Percentiles rank a stretch among this genome's conserved stretches.
These are phyloP conservation scores for Aegilops sharonensis DNA, from an alignment of 176 grass and related monocot species.

Conservation along the genomic window DNA sequence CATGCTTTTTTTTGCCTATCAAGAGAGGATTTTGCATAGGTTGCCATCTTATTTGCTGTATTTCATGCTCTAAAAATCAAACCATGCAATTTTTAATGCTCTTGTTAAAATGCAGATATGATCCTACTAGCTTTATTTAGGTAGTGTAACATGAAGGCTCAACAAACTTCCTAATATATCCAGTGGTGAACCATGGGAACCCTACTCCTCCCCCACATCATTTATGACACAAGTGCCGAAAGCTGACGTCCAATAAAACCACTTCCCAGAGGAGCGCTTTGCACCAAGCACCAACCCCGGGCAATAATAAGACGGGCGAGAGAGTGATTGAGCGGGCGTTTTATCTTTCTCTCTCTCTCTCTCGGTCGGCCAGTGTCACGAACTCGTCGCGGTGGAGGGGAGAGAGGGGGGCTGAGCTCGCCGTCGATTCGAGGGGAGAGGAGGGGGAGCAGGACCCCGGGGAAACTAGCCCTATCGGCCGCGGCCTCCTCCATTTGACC, in stretches of 20 bases:
- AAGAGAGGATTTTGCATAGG: not conserved
- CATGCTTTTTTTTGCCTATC: not conserved
- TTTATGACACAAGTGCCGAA: conserved; percentile 30
- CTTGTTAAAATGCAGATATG: not conserved
- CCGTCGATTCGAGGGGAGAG: conserved; percentile 14
- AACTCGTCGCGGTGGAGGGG: conserved; percentile 14
- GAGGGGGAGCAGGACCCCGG: not conserved
- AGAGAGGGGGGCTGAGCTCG: not conserved
- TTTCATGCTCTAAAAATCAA: not conserved
- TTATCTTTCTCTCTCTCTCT: not conserved
- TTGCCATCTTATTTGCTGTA: not conserved
- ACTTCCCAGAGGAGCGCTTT: not conserved
- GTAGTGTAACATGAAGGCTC: not conserved
- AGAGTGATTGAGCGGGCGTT: not conserved
- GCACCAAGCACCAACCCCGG: not conserved
- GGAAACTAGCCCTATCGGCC: not conserved
- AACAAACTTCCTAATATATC: conserved; percentile 4
- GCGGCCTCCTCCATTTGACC: not conserved
- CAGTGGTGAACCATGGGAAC: not conserved
- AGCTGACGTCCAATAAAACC: conserved; percentile 24
- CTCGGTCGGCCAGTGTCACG: conserved; percentile 33
- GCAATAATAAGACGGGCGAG: not conserved
- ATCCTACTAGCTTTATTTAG: not conserved
- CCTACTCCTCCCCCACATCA: not conserved
- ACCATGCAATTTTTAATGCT: not conserved